A percentile compares a stretch with the other conserved stretches of the same genome.
These are phyloP conservation scores for Sporothrix curviconia DNA, from an alignment of 2,329 filamentous ascomycete genomes.

Conservation along the genomic window DNA sequence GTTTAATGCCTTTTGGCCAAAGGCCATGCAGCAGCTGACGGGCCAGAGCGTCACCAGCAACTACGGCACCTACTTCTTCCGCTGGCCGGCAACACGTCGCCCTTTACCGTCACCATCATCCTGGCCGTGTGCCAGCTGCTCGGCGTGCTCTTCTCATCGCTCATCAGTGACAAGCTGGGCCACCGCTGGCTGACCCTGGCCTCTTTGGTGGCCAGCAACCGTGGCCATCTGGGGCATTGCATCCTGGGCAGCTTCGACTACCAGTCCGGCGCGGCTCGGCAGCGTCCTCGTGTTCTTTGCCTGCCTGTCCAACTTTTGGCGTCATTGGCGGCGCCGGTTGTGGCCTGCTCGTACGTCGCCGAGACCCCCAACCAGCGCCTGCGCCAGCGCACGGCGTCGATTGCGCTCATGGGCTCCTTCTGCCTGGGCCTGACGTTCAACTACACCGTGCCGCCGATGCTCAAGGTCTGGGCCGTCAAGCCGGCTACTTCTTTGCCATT, in stretches of 20 bases:
- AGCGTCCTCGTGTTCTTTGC: constrained; percentile 2
- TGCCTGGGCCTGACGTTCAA: constrained; percentile 4
- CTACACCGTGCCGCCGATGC: constrained; percentile 6
- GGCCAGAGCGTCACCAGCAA: constrained; percentile 9
- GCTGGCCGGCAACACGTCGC: constrained; percentile 3
- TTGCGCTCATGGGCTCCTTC: constrained; percentile 8
- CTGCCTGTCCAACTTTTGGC: constrained; percentile 9
- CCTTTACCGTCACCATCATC: constrained; percentile 4
- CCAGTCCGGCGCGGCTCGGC: not conserved
- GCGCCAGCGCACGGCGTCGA: not conserved
- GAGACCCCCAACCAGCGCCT: constrained; percentile 8
- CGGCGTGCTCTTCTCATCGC: not conserved
- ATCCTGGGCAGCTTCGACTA: constrained; percentile 8
- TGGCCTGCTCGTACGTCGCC: constrained; percentile 8
- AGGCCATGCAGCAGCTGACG: constrained; percentile 8
- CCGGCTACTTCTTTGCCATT: constrained; percentile 5
- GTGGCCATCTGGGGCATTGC: constrained; percentile 2
- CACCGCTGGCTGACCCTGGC: constrained; percentile 1
- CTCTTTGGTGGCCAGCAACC: not conserved
- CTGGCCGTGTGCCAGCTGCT: constrained; percentile 6
- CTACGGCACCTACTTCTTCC: constrained; percentile 9
- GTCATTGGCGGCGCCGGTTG: constrained; percentile 8
- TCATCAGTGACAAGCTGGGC: constrained; percentile 2
- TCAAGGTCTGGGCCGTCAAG: constrained; percentile 5
- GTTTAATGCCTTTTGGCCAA: constrained; percentile 8